Base-by-base conservation (phyloP, 1,139 yeast species). In the Chernovozyma aurita region DNA sequence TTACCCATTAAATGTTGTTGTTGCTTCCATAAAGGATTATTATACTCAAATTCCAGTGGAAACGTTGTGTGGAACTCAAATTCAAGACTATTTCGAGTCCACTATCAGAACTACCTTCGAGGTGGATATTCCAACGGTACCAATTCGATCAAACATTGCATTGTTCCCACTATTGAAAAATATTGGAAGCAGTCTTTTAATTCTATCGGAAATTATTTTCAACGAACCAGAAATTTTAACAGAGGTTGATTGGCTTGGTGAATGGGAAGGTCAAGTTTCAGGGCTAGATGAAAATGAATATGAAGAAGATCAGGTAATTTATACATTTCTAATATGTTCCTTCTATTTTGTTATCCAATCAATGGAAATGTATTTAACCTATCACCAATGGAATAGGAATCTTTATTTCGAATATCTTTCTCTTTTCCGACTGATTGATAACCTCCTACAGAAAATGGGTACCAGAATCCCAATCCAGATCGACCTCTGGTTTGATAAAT, bases 71-170 rank as follows among this genome's bases (percentile, higher is more conserved):
- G 31, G 22, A n/a, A 28, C 6, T 12, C 24, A 28, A 28, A 7
- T 30, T 6, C 4, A 7, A 15, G 6, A 18, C 6, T 20, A 14
- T n/a, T 8, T 44, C 18, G 30, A 39, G 24, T 28, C 36, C 16
- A 35, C 42, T 30, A 21, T 42, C 9, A 35, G 40, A 32, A 31
- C 36, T 8, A 30, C 39, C 12, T 45, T 49, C 28, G 39, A 45
- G 24, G 45, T 47, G 13, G 39, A 42, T 24, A 40, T 49, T n/a
- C 52, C 52, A 20, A 42, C 48, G 2, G 49, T 47, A 35, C 34
- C 48, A 21, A 35, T 28, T 27, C 30, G 15, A 28, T 38, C 36
- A 39, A 40, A 37, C 20, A 13, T 40, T n/a, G 26, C 40, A 13
- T 18, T 34, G 11, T 24, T 34, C 16, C 27, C 29, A 3, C 25